Evolutionary conservation across 805 yeast species (phyloP), one percentile per base, ranked within the genome.

Genomic region (Ogataea ganodermae): DNA sequence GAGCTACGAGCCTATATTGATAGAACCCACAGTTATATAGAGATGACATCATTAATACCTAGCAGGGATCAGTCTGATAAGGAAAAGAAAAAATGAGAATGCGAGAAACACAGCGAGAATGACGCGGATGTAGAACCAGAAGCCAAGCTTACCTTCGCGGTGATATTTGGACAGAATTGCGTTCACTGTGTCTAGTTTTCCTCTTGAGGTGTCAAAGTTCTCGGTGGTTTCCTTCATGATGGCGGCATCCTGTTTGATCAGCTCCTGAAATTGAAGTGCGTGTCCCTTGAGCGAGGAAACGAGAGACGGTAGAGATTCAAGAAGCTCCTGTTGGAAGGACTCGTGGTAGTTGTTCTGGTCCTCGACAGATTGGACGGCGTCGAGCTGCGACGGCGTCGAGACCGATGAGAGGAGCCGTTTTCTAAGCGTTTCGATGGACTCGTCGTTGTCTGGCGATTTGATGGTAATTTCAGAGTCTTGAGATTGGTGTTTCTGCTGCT

Each of bases 141-240:
- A 38, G 8, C 69, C 60, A 18, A 67, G 48, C 35, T 58, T 66
- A 0, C 69, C 69, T 30, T 60, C 66, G 26, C 60, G 59, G 28
- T 67, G 69, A 41, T 66, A 67, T 37, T 58, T 57, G 2, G 59
- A 47, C 13, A 67, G 41, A 17, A 62, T 50, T 8, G 45, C 44
- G 40, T 59, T 63, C n/a, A 67, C 69, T 14, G 47, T 56, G 13
- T 51, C 53, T 36, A 67, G 58, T 22, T 51, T 60, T 12, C 65
- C 63, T 33, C 55, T 55, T 0, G 68, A 62, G 17, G 58, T 51
- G 20, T 67, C 71, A 39, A 67, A 61, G 42, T 64, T 63, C 35
- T 62, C 65, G 8, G 65, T 56, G 9, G 69, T 69, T 32, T 67
- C 67, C 36, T 60, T 65, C 38, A 67, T 50, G 10, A 67, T 57